phyloP scores from a whole-genome alignment of 805 yeast species.

The Huiozyma sinensis region DNA sequence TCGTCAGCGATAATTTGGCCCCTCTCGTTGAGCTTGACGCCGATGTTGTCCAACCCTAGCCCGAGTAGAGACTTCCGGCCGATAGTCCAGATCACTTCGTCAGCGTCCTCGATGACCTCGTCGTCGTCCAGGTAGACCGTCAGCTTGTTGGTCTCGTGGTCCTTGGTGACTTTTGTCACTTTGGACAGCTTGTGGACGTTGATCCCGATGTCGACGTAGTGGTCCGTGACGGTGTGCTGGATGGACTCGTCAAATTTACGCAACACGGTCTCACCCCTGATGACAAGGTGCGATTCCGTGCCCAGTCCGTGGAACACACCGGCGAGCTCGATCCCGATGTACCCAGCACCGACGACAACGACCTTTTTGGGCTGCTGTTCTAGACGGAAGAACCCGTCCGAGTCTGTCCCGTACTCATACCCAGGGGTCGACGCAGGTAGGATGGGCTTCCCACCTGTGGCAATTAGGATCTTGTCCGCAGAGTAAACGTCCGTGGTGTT shows the following conservation, averaged over 20 bases:
- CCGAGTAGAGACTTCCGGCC: conserved; percentile 76
- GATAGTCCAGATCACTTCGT: conserved; percentile 82
- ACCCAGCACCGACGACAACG: conserved; percentile 96
- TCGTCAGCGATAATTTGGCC: conserved; percentile 75
- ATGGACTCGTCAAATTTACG: conserved; percentile 79
- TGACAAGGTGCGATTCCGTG: conserved; percentile 72
- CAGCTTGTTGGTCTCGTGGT: conserved; percentile 38
- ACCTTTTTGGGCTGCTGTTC: conserved; percentile 80
- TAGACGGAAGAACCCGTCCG: conserved; percentile 84
- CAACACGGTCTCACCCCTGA: conserved; percentile 85
- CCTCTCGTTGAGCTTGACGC: conserved; percentile 48
- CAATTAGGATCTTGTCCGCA: conserved; percentile 76
- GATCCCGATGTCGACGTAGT: conserved; percentile 73
- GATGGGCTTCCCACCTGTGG: conserved; percentile 86
- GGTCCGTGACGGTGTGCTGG: conserved; percentile 67
- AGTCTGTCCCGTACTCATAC: conserved; percentile 69
- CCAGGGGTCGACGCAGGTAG: conserved; percentile 65
- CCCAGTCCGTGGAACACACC: conserved; percentile 90
- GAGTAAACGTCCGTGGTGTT: conserved; percentile 50
- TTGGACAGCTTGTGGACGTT: conserved; percentile 61
- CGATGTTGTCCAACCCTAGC: conserved; percentile 67
- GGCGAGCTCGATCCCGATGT: conserved; percentile 90
- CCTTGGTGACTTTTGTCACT: conserved; percentile 38
- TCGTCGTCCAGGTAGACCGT: conserved; percentile 35
- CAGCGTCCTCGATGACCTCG: conserved; percentile 54